Percentiles rank a stretch among this genome's conserved stretches.
phyloP scores from a whole-genome alignment of 2,329 filamentous ascomycete genomes.

The Epichloe typhina region DNA sequence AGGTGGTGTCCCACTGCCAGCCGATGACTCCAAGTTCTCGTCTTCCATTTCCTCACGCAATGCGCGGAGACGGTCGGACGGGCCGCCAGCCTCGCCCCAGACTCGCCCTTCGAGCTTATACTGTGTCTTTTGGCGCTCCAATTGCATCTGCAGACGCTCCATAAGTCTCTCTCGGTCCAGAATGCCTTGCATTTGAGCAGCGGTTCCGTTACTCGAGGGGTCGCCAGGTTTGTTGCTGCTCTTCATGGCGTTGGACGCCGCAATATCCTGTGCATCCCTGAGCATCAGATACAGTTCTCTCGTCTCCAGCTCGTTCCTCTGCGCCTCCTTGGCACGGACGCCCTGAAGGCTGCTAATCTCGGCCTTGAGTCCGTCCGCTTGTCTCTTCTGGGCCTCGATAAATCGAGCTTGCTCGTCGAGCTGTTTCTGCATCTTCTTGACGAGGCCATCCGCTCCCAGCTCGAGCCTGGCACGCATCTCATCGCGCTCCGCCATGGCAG shows the following conservation, averaged over 20 bases:
- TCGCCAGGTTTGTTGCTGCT: constrained; percentile 29
- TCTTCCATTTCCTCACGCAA: constrained; percentile 90
- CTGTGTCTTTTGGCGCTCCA: constrained; percentile 94
- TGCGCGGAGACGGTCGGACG: constrained; percentile 83
- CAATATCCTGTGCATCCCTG: constrained; percentile 90
- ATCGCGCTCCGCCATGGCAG: constrained; percentile 90
- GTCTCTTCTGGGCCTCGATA: constrained; percentile 76
- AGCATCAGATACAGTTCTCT: constrained; percentile 97
- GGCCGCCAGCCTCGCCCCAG: constrained; percentile 70
- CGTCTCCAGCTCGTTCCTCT: constrained; percentile 90
- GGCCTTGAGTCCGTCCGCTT: constrained; percentile 76
- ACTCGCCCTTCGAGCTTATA: constrained; percentile 91
- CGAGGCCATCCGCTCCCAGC: constrained; percentile 82
- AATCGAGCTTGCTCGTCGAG: constrained; percentile 85
- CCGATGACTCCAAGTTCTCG: constrained; percentile 32
- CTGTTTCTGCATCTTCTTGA: constrained; percentile 85
- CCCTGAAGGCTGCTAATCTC: constrained; percentile 81
- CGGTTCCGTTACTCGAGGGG: constrained; percentile 48
- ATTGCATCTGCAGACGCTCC: constrained; percentile 85
- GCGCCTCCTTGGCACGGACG: constrained; percentile 76
- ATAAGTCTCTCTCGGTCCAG: constrained; percentile 85
- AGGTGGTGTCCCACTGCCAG: constrained; percentile 37
- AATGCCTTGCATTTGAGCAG: constrained; percentile 76
- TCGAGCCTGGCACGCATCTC: constrained; percentile 84
- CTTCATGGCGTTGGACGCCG: constrained; percentile 66